Evolutionary conservation across 805 yeast species (phyloP).

Genomic region (Hanseniaspora hatyaiensis): DNA sequence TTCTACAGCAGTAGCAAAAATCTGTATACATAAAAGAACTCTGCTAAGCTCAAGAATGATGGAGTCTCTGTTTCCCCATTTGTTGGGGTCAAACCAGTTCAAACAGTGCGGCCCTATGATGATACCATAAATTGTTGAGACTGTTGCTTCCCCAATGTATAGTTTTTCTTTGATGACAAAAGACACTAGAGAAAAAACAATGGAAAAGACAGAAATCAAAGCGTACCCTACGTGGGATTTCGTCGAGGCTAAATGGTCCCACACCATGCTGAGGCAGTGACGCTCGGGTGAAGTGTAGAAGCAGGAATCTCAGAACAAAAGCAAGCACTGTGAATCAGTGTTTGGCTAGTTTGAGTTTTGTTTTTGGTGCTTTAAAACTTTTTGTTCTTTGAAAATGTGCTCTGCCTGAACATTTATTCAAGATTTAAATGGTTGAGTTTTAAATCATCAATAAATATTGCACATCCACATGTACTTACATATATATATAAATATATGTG

Average conservation of each 20-base stretch:
- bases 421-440: too few species aligned
- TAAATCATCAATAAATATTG: too few species aligned
- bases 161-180: conserved; percentile 70
- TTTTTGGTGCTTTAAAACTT: too few species aligned
- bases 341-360: too few species aligned
- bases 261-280: conserved; percentile 24
- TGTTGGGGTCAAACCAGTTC: conserved; percentile 67
- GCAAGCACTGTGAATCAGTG: too few species aligned
- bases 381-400: too few species aligned
- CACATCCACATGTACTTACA: too few species aligned
- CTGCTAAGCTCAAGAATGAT: conserved; percentile 77
- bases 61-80: conserved; percentile 65
- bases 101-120: conserved; percentile 82
- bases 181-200: conserved; percentile 70
- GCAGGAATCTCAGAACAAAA: too few species aligned
- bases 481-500: too few species aligned
- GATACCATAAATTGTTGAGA: conserved; percentile 73
- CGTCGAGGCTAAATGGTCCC: conserved; percentile 33
- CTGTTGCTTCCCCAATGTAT: conserved; percentile 84
- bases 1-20: conserved; percentile 90
- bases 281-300: too few species aligned
- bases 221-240: conserved; percentile 81
- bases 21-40: conserved; percentile 72
- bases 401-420: too few species aligned
- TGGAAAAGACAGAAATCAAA: conserved; percentile 68